Evolutionary conservation across 495 filamentous ascomycete genomes (phyloP).

Genomic region (Xylaria bambusicola): DNA sequence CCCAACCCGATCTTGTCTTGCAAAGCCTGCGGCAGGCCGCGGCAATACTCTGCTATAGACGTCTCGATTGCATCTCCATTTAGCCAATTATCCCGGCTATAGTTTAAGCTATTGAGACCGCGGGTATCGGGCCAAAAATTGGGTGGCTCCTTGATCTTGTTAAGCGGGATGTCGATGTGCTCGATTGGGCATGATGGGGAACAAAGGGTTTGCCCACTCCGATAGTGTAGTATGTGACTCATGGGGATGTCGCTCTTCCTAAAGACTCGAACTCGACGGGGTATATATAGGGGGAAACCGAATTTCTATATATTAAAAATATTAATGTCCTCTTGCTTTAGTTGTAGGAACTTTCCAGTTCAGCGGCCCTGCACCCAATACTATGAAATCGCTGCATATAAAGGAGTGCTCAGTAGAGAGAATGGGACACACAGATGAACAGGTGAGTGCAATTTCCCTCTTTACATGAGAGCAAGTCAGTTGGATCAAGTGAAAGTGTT

Average conservation of each 20-base stretch:
- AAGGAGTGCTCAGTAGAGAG: no score
- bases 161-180: slow-evolving; percentile 16
- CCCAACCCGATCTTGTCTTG: slow-evolving; percentile 15
- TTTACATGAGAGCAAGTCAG: neutral
- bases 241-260: neutral
- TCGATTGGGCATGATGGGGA: slow-evolving; percentile 4
- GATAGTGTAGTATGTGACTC: neutral
- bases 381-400: no score
- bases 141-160: neutral
- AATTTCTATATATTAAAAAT: neutral
- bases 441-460: neutral
- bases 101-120: slow-evolving; percentile 25
- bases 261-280: slow-evolving; percentile 12
- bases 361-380: no score
- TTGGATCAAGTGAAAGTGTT: neutral
- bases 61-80: slow-evolving; percentile 22
- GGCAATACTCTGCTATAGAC: slow-evolving; percentile 14
- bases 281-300: neutral
- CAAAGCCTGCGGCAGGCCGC: slow-evolving; percentile 9
- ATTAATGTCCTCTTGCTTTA: no score
- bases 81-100: slow-evolving; percentile 17
- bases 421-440: no score
- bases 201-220: slow-evolving; percentile 8
- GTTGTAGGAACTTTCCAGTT: no score
- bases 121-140: slow-evolving; percentile 22